Conservation (phyloP, 2,329 filamentous ascomycete genomes). For the Rutstroemia sp. region DNA sequence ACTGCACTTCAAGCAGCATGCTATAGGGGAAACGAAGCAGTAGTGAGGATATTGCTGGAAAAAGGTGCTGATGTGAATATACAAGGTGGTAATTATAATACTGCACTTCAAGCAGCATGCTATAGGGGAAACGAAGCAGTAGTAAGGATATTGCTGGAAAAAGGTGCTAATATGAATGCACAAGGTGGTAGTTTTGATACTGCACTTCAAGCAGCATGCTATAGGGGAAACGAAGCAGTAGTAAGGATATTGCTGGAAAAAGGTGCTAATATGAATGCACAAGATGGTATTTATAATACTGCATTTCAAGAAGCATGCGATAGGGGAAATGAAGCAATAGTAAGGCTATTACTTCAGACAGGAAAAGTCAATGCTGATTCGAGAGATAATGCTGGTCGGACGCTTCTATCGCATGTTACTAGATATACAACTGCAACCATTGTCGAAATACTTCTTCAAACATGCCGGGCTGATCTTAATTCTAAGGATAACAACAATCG, state of each 20-base stretch:
- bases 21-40: background rate
- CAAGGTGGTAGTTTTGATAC: background rate
- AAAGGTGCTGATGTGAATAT: background rate
- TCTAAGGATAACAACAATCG: too few relatives aligned
- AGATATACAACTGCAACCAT: too few relatives aligned
- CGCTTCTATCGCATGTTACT: background rate
- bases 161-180: too few relatives aligned
- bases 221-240: background rate
- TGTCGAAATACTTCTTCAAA: too few relatives aligned
- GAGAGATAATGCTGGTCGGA: background rate
- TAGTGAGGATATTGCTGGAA: background rate
- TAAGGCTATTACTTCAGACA: background rate
- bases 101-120: background rate
- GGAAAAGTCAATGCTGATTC: background rate
- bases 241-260: background rate
- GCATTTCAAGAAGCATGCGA: background rate
- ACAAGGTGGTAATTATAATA: background rate
- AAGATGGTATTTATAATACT: background rate
- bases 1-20: conserved; percentile 5
- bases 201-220: conserved; percentile 3
- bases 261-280: background rate
- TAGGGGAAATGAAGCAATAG: background rate
- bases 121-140: background rate
- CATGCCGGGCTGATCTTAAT: too few relatives aligned
- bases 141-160: background rate